These are phyloP conservation scores for Lithocarpus polystachyus DNA, from an alignment of 306 rosid species.

Conservation along the genomic window DNA sequence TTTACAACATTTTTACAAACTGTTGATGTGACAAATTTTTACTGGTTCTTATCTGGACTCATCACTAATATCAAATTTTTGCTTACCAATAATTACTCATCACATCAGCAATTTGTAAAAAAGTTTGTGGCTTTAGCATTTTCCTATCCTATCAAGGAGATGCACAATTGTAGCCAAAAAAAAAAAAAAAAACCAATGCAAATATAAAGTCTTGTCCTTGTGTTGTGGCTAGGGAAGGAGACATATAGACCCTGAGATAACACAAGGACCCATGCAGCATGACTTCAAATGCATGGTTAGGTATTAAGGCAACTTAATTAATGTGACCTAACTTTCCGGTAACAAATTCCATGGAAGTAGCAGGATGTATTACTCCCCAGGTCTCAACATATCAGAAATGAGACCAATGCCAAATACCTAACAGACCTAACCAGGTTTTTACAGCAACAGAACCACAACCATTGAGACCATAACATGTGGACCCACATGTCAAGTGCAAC, in stretches of 20 bases:
- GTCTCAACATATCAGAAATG: not conserved
- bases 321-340: not conserved
- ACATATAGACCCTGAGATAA: not conserved
- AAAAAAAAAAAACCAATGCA: not conserved
- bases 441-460: not conserved
- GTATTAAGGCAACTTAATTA: not conserved
- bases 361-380: not conserved
- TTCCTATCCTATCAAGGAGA: too few relatives aligned
- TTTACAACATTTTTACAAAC: too few relatives aligned
- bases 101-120: too few relatives aligned
- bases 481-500: slow-evolving; percentile 8
- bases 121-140: too few relatives aligned
- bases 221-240: not conserved
- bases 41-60: too few relatives aligned
- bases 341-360: not conserved
- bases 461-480: not conserved
- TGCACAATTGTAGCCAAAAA: not conserved
- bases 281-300: not conserved
- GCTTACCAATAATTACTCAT: too few relatives aligned
- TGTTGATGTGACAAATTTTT: too few relatives aligned
- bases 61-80: too few relatives aligned
- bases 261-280: not conserved
- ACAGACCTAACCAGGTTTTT: not conserved
- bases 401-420: not conserved
- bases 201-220: not conserved